phyloP scores from a whole-genome alignment of 345 rosid species.

The Salix koriyanagi region DNA sequence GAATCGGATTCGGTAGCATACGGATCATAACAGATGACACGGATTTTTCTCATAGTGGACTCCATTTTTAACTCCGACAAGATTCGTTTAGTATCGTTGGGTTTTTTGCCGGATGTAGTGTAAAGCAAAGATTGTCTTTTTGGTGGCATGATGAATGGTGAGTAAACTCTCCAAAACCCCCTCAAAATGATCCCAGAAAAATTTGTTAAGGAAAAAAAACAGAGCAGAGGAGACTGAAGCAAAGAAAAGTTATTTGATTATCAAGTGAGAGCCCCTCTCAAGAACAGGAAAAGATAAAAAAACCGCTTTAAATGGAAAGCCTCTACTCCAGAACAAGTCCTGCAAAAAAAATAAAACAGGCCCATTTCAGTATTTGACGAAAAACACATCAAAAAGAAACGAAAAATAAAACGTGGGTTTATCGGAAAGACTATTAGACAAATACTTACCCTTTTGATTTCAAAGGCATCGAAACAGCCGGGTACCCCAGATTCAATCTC shows the following conservation, averaged over 20 bases:
- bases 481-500: conserved; percentile 45
- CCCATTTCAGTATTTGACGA: conserved; percentile 26
- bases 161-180: conserved; percentile 32
- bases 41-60: conserved; percentile 46
- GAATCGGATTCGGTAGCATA: conserved; percentile 86
- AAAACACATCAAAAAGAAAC: background rate
- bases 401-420: background rate
- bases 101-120: conserved; percentile 20
- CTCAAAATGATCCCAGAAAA: conserved; percentile 18
- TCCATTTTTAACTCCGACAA: conserved; percentile 19
- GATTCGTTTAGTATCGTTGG: conserved; percentile 17
- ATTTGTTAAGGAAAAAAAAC: background rate
- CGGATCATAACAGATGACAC: conserved; percentile 74
- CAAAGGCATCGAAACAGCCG: conserved; percentile 77
- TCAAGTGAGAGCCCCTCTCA: conserved; percentile 67
- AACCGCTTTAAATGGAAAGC: conserved; percentile 69
- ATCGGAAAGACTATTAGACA: background rate
- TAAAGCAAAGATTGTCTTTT: conserved; percentile 28
- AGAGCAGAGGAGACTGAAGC: background rate
- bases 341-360: conserved; percentile 33
- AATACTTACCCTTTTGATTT: conserved; percentile 51
- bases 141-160: conserved; percentile 34
- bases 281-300: conserved; percentile 59
- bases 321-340: conserved; percentile 70
- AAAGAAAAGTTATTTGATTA: conserved; percentile 11